Base-by-base conservation (phyloP, 176 grass and related monocot species). In the Eleusine indica region DNA sequence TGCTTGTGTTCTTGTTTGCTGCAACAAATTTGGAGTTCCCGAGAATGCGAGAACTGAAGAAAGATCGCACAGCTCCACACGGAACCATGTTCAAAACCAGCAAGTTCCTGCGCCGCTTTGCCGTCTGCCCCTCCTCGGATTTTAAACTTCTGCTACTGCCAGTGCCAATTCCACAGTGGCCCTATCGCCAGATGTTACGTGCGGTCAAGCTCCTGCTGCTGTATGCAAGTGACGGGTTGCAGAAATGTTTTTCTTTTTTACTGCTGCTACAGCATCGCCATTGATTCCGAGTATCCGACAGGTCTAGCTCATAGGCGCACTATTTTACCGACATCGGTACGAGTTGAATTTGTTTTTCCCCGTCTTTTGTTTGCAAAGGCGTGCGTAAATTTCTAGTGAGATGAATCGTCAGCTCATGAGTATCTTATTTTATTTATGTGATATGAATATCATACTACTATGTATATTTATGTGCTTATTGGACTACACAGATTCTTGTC, bases 151-250 rank as follows among this genome's bases (percentile, higher is more conserved):
- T 17, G 9, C 75, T 52, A 62, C 41, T 46, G 52, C n/a, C 6
- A 14, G 57, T 73, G 81, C 13, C 14, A 84, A n/a, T 40, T 74
- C 81, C 8, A 66, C 68, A 48, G 75, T 72, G 4, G 21, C 81
- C 81, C 69, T 80, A 68, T 79, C 49, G 25, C 30, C 64, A 30
- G 35, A 56, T 38, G 71, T 35, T 65, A 71, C 87, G 76, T 76
- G 77, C 25, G n/a, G 61, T 68, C 82, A 65, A 74, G 0, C 68
- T 28, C 57, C 76, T 79, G n/a, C 53, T 44, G 25, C 25, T 25
- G 28, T 15, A 32, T 19, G 39, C 37, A 43, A 25, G 22, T 18
- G 60, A 14, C 69, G 38, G 43, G 9, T 30, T 17, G 60, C 47
- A 18, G 41, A 60, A 62, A 2, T 13, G 4, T 32, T 53, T 66